These are phyloP conservation scores for Trypanosoma conorhini DNA, from an alignment of 208 protist genomes.

Conservation along the genomic window DNA sequence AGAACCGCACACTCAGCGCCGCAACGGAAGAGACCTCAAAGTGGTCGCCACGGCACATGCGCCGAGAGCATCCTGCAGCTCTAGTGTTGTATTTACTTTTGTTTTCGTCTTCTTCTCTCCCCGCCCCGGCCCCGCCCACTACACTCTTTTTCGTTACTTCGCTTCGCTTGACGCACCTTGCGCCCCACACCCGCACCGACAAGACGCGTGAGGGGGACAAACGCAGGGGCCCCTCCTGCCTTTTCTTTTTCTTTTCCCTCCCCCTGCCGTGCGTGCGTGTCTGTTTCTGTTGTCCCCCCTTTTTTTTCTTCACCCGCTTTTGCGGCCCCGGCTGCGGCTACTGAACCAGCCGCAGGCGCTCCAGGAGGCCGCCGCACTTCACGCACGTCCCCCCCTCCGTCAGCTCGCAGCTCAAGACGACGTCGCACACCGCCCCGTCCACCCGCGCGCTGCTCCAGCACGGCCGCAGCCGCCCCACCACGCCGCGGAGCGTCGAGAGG, in stretches of 20 bases:
- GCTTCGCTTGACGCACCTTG: background rate
- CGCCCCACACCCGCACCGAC: background rate
- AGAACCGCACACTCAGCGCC: background rate
- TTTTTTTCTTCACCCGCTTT: background rate
- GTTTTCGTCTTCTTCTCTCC: too few species aligned
- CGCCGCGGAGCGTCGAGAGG: background rate
- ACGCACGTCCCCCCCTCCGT: background rate
- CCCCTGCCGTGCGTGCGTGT: too few species aligned
- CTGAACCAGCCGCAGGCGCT: slow-evolving; percentile 1
- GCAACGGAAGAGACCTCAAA: background rate
- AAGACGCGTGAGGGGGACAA: background rate
- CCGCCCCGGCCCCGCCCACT: too few species aligned
- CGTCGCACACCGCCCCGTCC: slow-evolving; percentile 1
- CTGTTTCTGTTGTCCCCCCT: too few species aligned
- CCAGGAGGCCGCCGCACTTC: slow-evolving; percentile 7
- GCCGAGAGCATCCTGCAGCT: background rate
- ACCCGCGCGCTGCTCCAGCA: slow-evolving; percentile 3
- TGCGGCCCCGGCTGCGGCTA: background rate
- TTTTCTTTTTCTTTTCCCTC: background rate
- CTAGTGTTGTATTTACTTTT: background rate
- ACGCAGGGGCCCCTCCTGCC: background rate
- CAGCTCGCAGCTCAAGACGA: slow-evolving; percentile 5
- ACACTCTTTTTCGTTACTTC: background rate
- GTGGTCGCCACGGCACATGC: background rate
- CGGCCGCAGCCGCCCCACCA: background rate